Evolutionary conservation across 306 rosid genomes (phyloP), one percentile per base, ranked within the genome.

Genomic region (Trifolium dubium): DNA sequence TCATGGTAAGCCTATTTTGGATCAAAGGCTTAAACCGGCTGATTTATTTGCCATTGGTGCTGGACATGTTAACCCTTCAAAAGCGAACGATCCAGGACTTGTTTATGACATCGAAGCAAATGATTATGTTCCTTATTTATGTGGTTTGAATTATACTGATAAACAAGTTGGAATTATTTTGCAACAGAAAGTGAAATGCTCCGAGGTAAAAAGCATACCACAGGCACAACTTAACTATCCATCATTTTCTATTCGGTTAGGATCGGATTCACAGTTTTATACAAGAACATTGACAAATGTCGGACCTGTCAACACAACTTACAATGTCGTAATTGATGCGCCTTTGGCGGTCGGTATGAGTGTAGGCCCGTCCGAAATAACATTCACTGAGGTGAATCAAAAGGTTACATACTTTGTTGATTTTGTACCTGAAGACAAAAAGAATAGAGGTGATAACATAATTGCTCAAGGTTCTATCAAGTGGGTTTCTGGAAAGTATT

Each of bases 11-110:
- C 69, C 79, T 10, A 77, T 86, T 23, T 67, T 74, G 31, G 81
- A 86, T 15, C 23, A 86, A 71, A 77, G 61, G 64, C 78, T 71
- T 74, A 5, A 3, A 66, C 80, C 80, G 0, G 85, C 91, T 0
- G 77, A 84, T 71, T 32, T 82, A 8, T 86, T 88, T 62, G 85
- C 88, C 4, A 80, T 55, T 0, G 88, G 89, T 31, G 75, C 92
- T 2, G 88, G 96, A 60, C 91, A 86, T 73, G 85, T 88, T 3
- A 85, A 90, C 81, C 92, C 91, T 0, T 17, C 11, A 3, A 83
- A 70, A 69, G 92, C 87, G 53, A 76, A 81, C 6, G 71, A 90
- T 63, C 91, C 83, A 0, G 87, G 91, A 11, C 88, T 88, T 28
- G 61, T 88, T 56, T 88, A 88, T 37, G 89, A 86, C 5, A 46